Evolutionary conservation across 2,329 filamentous ascomycete species (phyloP), one percentile per base, ranked within the genome.

Genomic region (Phaeosphaeria sp.): DNA sequence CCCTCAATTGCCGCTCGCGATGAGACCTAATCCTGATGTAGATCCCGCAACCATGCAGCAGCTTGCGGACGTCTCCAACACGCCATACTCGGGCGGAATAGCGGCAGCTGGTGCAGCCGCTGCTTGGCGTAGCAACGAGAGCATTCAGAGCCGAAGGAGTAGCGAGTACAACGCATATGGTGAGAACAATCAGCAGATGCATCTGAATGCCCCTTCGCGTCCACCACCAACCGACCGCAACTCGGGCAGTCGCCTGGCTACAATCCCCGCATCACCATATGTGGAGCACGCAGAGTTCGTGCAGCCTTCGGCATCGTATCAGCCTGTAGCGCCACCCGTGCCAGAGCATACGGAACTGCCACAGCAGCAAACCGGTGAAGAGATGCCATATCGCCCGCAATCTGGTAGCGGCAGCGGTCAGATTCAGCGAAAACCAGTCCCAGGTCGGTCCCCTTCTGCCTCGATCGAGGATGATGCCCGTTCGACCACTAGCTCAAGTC

Each of bases 11-110:
- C 89, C 92, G 27, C 86, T 90, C 72, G 82, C 94, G 68, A 89
- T 91, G 61, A 88, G 88, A 63, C 92, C 91, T 51, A 95, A 92
- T 66, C 93, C 90, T 66, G 89, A 92, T 21, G 88, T 98, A 74
- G 97, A 95, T 24, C 86, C 84, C 65, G 88, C 88, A 1, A 98
- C 94, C 0, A 82, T 97, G 46, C 85, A 89, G 45, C 92, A 97
- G 73, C 83, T 98, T 73, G 87, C 87, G 30, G 90, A 89, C 64
- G 90, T 90, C 46, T 87, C 86, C 53, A 86, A 84, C 21, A 76
- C 86, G 73, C 80, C 47, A 72, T 72, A 66, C 52, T 73, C 59
- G 64, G 71, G 57, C n/a, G 69, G 70, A 8, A 51, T 73, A 46
- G 77, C 78, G 43, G 72, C 74, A 22, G 76, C 78, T 51, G 77